A percentile compares a stretch with the other conserved stretches of the same genome.
These are phyloP conservation scores for Alternaria sp. DNA, from an alignment of 2,329 filamentous ascomycete species.

Conservation along the genomic window DNA sequence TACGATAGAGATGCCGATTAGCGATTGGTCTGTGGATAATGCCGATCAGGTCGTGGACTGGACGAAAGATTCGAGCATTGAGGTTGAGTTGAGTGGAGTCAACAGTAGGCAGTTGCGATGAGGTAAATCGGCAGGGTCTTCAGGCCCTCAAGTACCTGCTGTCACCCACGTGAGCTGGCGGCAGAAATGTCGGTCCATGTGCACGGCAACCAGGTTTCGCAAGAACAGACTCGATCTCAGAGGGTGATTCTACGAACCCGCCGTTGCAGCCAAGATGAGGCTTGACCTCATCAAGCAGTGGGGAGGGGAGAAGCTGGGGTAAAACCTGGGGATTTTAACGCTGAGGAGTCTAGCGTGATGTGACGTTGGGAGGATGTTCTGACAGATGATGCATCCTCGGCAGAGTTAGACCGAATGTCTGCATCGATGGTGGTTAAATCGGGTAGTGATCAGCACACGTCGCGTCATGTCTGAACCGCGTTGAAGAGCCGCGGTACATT, in stretches of 20 bases:
- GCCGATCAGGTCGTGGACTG: not conserved
- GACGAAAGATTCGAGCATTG: not conserved
- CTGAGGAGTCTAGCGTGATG: conserved; percentile 5
- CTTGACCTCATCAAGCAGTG: conserved; percentile 19
- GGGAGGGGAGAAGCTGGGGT: conserved; percentile 28
- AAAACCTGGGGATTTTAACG: conserved; percentile 21
- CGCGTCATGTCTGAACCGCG: not conserved
- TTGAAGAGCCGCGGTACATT: not conserved
- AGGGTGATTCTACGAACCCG: conserved; percentile 7
- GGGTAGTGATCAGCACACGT: conserved; percentile 13
- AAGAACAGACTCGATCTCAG: conserved; percentile 11
- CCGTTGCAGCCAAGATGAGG: conserved; percentile 22
- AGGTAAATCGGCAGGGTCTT: not conserved
- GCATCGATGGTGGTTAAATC: not conserved
- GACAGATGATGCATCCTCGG: conserved; percentile 18
- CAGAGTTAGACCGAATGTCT: conserved; percentile 20
- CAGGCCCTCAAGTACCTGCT: conserved; percentile 15
- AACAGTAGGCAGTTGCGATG: not conserved
- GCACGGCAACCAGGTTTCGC: conserved; percentile 11
- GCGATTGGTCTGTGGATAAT: not conserved
- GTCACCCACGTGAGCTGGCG: not conserved
- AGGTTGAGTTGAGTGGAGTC: not conserved
- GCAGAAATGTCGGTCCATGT: conserved; percentile 10
- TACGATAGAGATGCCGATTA: not conserved
- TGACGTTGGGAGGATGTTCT: conserved; percentile 14